Evolutionary conservation across 208 protist genomes (phyloP).

Genomic region (Tritrichomonas musculus): DNA sequence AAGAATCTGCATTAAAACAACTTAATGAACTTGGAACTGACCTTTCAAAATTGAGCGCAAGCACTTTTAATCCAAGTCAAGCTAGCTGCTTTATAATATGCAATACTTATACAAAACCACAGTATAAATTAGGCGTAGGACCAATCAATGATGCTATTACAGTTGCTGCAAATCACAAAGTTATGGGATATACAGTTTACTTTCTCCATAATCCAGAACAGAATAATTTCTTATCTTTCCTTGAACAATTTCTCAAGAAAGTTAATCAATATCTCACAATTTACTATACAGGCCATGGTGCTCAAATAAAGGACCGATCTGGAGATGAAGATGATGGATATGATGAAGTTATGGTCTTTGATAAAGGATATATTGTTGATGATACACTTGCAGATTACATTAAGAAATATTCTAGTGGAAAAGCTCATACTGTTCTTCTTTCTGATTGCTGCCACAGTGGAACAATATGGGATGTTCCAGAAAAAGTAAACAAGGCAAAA

Average conservation of each 20-base stretch:
- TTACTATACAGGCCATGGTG: not conserved
- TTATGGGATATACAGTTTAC: not conserved
- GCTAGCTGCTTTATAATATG: not conserved
- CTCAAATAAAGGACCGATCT: not conserved
- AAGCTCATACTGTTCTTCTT: not conserved
- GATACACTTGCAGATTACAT: not conserved
- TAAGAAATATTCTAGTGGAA: not conserved
- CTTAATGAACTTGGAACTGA: too few species aligned
- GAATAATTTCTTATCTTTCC: not conserved
- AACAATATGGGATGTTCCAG: not conserved
- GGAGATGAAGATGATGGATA: not conserved
- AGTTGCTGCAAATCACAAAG: too few species aligned
- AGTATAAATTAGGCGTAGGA: not conserved
- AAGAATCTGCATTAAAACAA: too few species aligned
- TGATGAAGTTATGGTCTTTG: not conserved
- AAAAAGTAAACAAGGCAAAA: not conserved
- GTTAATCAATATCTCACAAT: not conserved
- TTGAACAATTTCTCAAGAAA: not conserved
- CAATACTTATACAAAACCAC: not conserved
- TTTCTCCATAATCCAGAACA: not conserved
- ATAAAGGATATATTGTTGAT: not conserved
- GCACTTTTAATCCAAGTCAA: too few species aligned
- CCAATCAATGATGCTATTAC: not conserved
- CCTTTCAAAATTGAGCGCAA: too few species aligned
- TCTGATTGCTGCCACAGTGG: not conserved